Evolutionary conservation across 345 rosid species (phyloP).

Genomic region (Cardamine resedifolia): DNA sequence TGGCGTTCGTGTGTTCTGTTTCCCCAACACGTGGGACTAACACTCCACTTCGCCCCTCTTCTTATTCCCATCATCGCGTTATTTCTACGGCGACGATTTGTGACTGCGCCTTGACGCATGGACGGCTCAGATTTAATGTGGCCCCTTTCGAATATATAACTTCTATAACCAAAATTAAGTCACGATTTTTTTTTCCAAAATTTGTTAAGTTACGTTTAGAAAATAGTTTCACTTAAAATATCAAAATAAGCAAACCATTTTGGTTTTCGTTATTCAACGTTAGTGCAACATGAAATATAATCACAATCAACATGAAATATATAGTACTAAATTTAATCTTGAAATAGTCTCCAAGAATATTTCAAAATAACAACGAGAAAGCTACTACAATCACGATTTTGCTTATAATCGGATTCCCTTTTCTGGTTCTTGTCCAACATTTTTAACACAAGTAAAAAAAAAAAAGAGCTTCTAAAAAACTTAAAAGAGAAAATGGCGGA

Average conservation of each 20-base stretch:
- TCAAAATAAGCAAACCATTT: neutral
- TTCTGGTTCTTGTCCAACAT: conserved; percentile 26
- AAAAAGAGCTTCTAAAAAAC: neutral
- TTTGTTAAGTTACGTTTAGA: neutral
- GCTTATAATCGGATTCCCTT: conserved; percentile 32
- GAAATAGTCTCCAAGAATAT: conserved; percentile 7
- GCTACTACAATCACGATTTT: conserved; percentile 38
- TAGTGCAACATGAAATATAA: neutral
- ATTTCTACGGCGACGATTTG: conserved; percentile 37
- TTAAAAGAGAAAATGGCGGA: conserved; percentile 1
- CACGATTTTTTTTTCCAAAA: neutral
- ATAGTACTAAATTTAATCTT: neutral
- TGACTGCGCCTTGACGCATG: conserved; percentile 23
- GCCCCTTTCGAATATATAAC: conserved; percentile 22
- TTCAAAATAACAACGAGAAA: conserved; percentile 6
- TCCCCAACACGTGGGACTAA: conserved; percentile 39
- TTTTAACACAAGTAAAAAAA: conserved; percentile 20
- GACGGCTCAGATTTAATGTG: conserved; percentile 26
- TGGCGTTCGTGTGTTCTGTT: conserved; percentile 33
- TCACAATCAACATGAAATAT: no score
- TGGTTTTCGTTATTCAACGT: neutral
- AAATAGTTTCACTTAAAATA: neutral
- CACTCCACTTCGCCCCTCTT: conserved; percentile 31
- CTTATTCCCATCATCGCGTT: conserved; percentile 35
- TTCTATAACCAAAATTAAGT: neutral